A percentile compares a stretch with the other conserved stretches of the same genome.
These are phyloP conservation scores for Pharus latifolius DNA, from an alignment of 176 grass and related monocot species.

Conservation along the genomic window DNA sequence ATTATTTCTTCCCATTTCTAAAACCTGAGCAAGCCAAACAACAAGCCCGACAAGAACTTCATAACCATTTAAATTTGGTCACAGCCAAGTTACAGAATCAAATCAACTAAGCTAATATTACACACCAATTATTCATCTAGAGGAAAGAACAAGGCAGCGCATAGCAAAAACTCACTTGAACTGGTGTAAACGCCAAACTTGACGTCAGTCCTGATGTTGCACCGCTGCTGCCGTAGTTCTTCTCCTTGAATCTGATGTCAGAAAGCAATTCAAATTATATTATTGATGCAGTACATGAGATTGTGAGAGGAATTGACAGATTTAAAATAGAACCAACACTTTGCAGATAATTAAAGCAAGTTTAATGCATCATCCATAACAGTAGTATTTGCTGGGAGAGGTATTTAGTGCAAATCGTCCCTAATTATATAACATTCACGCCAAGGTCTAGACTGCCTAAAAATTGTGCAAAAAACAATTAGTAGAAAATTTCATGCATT, in stretches of 20 bases:
- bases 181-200: conserved; percentile 89
- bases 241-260: conserved; percentile 87
- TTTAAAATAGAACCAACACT: conserved; percentile 1
- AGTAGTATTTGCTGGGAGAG: neutral
- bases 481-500: neutral
- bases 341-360: neutral
- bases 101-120: neutral
- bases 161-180: conserved; percentile 54
- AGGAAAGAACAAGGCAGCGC: neutral
- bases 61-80: neutral
- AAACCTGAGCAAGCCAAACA: neutral
- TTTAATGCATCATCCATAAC: neutral
- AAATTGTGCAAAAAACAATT: neutral
- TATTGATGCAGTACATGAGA: neutral
- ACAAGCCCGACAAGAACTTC: neutral
- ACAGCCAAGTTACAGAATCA: neutral
- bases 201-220: conserved; percentile 85
- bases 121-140: neutral
- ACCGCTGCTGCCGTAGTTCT: conserved; percentile 67
- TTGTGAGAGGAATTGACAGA: neutral
- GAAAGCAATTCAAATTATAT: neutral
- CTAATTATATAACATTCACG: neutral
- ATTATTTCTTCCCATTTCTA: neutral
- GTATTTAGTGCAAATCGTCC: neutral
- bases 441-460: neutral